Evolutionary conservation across 495 filamentous ascomycete species (phyloP).

Genomic region (Lepidopterella palustris): DNA sequence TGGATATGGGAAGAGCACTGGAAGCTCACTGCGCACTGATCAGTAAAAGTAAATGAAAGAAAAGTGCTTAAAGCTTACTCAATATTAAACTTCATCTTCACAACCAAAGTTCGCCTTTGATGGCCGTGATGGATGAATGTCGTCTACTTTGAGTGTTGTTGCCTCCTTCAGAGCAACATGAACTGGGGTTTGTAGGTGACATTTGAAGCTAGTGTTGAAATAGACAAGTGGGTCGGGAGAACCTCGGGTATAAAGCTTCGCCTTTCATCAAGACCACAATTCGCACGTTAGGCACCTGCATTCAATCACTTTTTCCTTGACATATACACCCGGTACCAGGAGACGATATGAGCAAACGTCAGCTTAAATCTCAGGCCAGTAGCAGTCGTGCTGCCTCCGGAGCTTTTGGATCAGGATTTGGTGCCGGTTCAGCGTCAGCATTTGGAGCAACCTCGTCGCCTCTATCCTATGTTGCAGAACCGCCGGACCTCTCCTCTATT

Average conservation of each 20-base stretch:
- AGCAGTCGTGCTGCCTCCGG: slow-evolving; percentile 57
- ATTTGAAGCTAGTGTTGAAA: background rate
- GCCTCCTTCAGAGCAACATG: slow-evolving; percentile 6
- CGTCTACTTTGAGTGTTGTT: too few species aligned
- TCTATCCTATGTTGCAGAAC: slow-evolving; percentile 79
- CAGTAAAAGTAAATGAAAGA: slow-evolving; percentile 16
- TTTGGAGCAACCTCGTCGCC: slow-evolving; percentile 51
- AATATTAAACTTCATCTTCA: slow-evolving; percentile 93
- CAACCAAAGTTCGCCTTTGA: background rate
- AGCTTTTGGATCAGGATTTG: slow-evolving; percentile 43
- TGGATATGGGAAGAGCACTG: slow-evolving; percentile 94
- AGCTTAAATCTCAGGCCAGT: slow-evolving; percentile 64
- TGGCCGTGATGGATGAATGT: background rate
- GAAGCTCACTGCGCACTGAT: slow-evolving; percentile 61
- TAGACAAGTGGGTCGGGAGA: slow-evolving; percentile 4
- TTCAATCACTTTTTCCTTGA: background rate
- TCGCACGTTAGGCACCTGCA: too few species aligned
- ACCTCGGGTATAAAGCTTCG: background rate
- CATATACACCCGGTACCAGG: background rate
- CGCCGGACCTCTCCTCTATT: slow-evolving; percentile 71
- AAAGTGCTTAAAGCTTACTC: slow-evolving; percentile 56
- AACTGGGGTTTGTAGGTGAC: background rate
- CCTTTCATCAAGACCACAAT: too few species aligned
- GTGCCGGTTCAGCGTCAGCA: slow-evolving; percentile 37
- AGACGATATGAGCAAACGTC: slow-evolving; percentile 54